Base-by-base conservation (phyloP, 371 early-diverging fungal species). In the Rhizoclosmatium hyalinum region DNA sequence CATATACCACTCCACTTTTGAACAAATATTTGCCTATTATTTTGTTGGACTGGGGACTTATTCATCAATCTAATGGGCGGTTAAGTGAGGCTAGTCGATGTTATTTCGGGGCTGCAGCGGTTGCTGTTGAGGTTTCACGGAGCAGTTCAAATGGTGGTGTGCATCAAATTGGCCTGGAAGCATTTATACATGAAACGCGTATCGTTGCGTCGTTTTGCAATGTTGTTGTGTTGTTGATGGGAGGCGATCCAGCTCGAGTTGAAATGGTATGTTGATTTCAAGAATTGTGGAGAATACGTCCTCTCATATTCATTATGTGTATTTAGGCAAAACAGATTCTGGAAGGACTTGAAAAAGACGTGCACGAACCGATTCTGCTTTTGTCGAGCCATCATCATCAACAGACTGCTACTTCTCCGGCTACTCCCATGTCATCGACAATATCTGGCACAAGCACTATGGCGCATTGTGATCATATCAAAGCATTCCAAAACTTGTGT, bases 31-130 rank as follows among this genome's bases (percentile, higher is more conserved):
- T 68, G n/a, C 64, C 75, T 17, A 62, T 21, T 12, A 45, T 75
- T 43, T 42, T 68, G 10, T 41, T 75, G 6, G 70, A 75, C 64
- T 68, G 60, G 68, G 75, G 60, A 3, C 21, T 75, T n/a, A 24
- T 68, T 10, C n/a, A 58, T 53, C 75, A 75, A 12, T 17, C 69
- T 10, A 4, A n/a, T 14, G 75, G 75, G 17, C 19, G 62, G 10
- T 54, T 63, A 14, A 17, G 56, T 5, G 54, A 60, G 14, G 75
- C 75, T 6, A 55, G 46, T 32, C 68, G 68, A 24, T 75, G 63
- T 46, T 75, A 63, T 63, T 68, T 69, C n/a, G 68, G 69, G 41
- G 75, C 64, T 46, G 62, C 75, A 44, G 61, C 62, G 17, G 21
- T 66, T 10, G 60, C 69, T 3, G 70, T 12, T 19, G 72, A 71